Evolutionary conservation across 2,329 filamentous ascomycete genomes (phyloP).

Genomic region (Sarocladium kiliense): DNA sequence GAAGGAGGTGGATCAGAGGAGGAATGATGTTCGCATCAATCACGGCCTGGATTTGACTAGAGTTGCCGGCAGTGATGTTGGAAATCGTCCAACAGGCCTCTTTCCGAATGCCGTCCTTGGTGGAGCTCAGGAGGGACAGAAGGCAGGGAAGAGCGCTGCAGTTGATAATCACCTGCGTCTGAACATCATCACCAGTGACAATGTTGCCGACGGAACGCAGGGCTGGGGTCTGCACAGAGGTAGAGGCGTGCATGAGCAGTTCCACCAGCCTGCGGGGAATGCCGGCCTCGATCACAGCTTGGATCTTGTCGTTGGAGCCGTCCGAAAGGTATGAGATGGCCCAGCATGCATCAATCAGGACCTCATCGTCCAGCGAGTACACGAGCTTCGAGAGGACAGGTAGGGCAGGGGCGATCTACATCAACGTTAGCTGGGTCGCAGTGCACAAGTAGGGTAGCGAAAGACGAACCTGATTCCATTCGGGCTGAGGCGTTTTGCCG

Average conservation of each 20-base stretch:
- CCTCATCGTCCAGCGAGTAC: slow-evolving; percentile 97
- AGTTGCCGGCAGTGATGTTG: slow-evolving; percentile 98
- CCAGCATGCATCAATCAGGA: slow-evolving; percentile 98
- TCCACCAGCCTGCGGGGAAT: slow-evolving; percentile 95
- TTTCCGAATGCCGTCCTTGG: slow-evolving; percentile 98
- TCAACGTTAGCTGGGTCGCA: slow-evolving; percentile 10
- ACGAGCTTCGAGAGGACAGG: slow-evolving; percentile 95
- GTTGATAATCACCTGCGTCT: slow-evolving; percentile 99
- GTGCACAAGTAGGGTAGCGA: not conserved
- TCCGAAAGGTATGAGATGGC: slow-evolving; percentile 98
- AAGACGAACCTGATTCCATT: slow-evolving; percentile 83
- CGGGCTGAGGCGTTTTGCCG: slow-evolving; percentile 97
- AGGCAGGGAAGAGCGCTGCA: slow-evolving; percentile 88
- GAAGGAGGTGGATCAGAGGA: slow-evolving; percentile 90
- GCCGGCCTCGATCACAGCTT: slow-evolving; percentile 96
- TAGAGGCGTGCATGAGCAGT: slow-evolving; percentile 95
- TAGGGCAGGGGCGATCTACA: slow-evolving; percentile 85
- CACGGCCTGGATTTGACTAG: slow-evolving; percentile 92
- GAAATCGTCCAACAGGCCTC: slow-evolving; percentile 99
- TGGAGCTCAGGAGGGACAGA: slow-evolving; percentile 89
- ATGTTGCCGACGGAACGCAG: slow-evolving; percentile 98
- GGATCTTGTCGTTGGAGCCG: slow-evolving; percentile 98
- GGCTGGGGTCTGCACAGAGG: slow-evolving; percentile 94
- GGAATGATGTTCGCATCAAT: slow-evolving; percentile 97
- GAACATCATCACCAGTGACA: slow-evolving; percentile 95